Evolutionary conservation across 345 rosid species (phyloP).

Genomic region (Xanthoceras sorbifolium): DNA sequence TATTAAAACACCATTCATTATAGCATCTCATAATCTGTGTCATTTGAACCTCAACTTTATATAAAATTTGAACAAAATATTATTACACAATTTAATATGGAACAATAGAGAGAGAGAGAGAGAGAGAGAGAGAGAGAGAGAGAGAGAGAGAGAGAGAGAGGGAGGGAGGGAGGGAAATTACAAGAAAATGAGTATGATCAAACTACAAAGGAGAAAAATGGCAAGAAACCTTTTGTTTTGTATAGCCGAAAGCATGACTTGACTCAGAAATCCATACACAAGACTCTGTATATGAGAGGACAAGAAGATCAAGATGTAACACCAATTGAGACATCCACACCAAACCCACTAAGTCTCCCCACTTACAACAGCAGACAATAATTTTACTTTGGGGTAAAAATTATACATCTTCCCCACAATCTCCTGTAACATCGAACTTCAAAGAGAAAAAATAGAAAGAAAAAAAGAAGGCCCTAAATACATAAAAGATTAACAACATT

Average conservation of each 20-base stretch:
- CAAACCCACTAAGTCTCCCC: slow-evolving; percentile 37
- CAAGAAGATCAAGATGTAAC: slow-evolving; percentile 14
- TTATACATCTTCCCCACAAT: slow-evolving; percentile 33
- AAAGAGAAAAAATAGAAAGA: not conserved
- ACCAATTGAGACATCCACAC: slow-evolving; percentile 34
- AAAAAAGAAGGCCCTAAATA: slow-evolving; percentile 30
- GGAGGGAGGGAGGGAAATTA: not conserved
- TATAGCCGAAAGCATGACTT: slow-evolving; percentile 34
- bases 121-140: not conserved
- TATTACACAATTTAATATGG: too few relatives aligned
- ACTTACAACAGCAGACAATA: slow-evolving; percentile 9
- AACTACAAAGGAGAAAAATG: slow-evolving; percentile 3
- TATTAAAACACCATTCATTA: too few relatives aligned
- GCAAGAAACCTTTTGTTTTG: slow-evolving; percentile 24
- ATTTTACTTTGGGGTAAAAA: slow-evolving; percentile 26
- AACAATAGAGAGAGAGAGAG: not conserved
- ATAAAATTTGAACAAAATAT: too few relatives aligned
- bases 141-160: not conserved
- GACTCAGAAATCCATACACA: slow-evolving; percentile 41
- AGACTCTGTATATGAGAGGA: slow-evolving; percentile 24
- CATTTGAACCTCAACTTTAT: too few relatives aligned
- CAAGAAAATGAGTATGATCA: not conserved
- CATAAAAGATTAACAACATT: slow-evolving; percentile 26
- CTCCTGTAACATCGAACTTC: slow-evolving; percentile 30
- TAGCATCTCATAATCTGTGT: too few relatives aligned